Evolutionary conservation across 371 early-diverging fungal species (phyloP).

Genomic region (Lichtheimia ramosa): DNA sequence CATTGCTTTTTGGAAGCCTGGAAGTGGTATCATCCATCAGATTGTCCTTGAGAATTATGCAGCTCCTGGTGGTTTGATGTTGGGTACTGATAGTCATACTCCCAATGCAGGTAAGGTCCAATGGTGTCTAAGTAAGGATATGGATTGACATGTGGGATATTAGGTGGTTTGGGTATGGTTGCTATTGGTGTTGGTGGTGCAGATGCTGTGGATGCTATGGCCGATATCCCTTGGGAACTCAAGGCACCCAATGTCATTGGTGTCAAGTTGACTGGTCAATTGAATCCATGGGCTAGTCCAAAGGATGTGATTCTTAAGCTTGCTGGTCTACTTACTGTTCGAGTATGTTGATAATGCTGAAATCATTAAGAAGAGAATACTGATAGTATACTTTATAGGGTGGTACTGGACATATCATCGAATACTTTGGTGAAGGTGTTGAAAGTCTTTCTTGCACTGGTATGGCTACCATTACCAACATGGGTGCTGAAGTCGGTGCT

Average conservation of each 20-base stretch:
- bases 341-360: conserved; percentile 50
- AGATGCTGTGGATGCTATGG: conserved; percentile 96
- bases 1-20: conserved; percentile 90
- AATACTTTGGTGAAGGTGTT: conserved; percentile 91
- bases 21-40: conserved; percentile 89
- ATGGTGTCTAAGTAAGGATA: too few species aligned
- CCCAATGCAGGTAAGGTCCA: conserved; percentile 61
- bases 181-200: conserved; percentile 96
- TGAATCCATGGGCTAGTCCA: conserved; percentile 89
- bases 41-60: conserved; percentile 95
- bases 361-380: conserved; percentile 30
- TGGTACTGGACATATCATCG: conserved; percentile 89
- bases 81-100: conserved; percentile 86
- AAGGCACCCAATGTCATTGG: conserved; percentile 94
- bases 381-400: conserved; percentile 47
- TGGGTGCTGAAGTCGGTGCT: conserved; percentile 96
- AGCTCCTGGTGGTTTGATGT: conserved; percentile 86
- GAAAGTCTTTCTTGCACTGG: conserved; percentile 88
- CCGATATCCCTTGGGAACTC: conserved; percentile 92
- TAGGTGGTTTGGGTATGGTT: conserved; percentile 89
- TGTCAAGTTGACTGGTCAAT: conserved; percentile 85
- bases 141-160: conserved; percentile 11
- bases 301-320: conserved; percentile 91
- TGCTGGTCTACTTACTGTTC: conserved; percentile 86
- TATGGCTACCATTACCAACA: conserved; percentile 95